These are phyloP conservation scores for Chamaenerion angustifolium DNA, from an alignment of 345 rosid species.

Conservation along the genomic window DNA sequence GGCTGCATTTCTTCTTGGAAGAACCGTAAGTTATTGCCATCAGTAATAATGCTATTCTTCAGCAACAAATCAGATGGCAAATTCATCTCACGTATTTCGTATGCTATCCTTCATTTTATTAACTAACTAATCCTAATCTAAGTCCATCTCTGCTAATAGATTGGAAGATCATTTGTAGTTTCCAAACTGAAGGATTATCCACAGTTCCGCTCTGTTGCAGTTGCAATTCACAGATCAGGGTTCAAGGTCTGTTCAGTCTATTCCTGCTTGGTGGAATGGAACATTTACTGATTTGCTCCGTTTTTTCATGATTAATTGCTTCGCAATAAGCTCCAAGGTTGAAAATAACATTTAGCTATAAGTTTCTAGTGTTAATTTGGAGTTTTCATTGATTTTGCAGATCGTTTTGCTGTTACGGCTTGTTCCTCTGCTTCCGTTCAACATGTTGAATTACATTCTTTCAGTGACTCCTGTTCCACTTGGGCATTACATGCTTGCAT, in stretches of 20 bases:
- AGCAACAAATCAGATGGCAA: background rate
- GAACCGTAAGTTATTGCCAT: conserved; percentile 41
- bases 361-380: background rate
- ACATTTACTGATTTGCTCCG: background rate
- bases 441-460: conserved; percentile 84
- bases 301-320: background rate
- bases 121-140: too few relatives aligned
- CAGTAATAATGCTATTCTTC: background rate
- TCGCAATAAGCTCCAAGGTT: background rate
- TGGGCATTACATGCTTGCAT: conserved; percentile 76
- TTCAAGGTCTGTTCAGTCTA: conserved; percentile 55
- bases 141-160: conserved; percentile 3
- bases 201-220: conserved; percentile 73
- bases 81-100: too few relatives aligned
- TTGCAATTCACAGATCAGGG: conserved; percentile 79
- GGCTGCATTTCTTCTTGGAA: conserved; percentile 90
- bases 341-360: background rate
- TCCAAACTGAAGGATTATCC: conserved; percentile 94
- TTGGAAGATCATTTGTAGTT: conserved; percentile 38
- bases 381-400: conserved; percentile 1
- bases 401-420: conserved; percentile 83
- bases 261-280: too few relatives aligned
- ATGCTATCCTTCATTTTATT: too few relatives aligned
- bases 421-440: conserved; percentile 91
- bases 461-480: conserved; percentile 82